Evolutionary conservation across 495 filamentous ascomycete genomes (phyloP).

Genomic region (Filosporella fistucella): DNA sequence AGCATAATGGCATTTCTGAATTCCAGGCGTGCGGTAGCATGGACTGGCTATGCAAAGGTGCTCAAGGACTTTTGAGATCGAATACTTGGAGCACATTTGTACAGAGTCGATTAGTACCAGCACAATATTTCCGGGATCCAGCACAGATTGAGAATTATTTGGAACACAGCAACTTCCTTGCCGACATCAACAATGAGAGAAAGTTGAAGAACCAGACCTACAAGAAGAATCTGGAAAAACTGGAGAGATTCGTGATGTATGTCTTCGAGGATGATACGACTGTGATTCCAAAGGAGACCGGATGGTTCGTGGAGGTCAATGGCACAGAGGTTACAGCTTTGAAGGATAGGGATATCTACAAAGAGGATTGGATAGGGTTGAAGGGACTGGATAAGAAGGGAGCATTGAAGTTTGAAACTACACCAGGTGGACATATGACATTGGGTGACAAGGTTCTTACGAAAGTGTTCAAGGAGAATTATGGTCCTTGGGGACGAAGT

Average conservation of each 20-base stretch:
- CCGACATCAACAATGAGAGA: conserved; percentile 97
- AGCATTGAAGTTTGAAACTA: conserved; percentile 66
- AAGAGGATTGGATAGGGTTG: conserved; percentile 93
- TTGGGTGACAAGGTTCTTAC: conserved; percentile 62
- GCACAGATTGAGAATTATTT: conserved; percentile 69
- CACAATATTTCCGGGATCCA: conserved; percentile 89
- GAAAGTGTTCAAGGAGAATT: conserved; percentile 68
- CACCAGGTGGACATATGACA: conserved; percentile 79
- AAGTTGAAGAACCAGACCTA: conserved; percentile 68
- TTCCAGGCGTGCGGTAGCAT: conserved; percentile 60
- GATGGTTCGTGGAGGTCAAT: conserved; percentile 89
- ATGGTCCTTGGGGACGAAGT: conserved; percentile 45
- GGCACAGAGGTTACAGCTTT: conserved; percentile 61
- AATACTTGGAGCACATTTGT: conserved; percentile 75
- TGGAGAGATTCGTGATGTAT: conserved; percentile 85
- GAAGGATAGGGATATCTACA: conserved; percentile 69
- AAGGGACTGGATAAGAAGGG: conserved; percentile 75
- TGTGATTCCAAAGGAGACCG: conserved; percentile 85
- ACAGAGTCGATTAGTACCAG: conserved; percentile 78
- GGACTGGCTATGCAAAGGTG: conserved; percentile 79
- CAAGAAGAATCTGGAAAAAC: conserved; percentile 57
- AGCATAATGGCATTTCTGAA: conserved; percentile 87
- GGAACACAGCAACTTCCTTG: conserved; percentile 84
- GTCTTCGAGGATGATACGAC: conserved; percentile 84
- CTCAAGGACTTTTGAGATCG: conserved; percentile 63